These are phyloP conservation scores for Arthrobotrys pseudoclavata DNA, from an alignment of 2,329 filamentous ascomycete species.

Conservation along the genomic window DNA sequence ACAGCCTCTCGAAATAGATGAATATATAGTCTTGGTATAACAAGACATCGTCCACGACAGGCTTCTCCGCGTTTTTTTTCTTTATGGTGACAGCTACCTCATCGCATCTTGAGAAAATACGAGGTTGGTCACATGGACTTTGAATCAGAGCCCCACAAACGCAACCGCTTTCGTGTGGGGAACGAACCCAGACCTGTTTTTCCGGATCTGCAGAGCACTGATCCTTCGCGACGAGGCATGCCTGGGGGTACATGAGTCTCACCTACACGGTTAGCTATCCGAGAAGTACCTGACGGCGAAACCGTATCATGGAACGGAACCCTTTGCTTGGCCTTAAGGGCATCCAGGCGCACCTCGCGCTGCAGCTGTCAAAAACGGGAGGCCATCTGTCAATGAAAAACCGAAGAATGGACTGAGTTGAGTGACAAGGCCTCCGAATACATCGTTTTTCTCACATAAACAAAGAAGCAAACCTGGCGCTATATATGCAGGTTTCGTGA, in stretches of 20 bases:
- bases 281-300: conserved; percentile 4
- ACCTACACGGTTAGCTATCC: conserved; percentile 5
- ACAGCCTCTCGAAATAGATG: conserved; percentile 1
- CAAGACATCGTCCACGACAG: conserved; percentile 12
- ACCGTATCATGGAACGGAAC: conserved; percentile 2
- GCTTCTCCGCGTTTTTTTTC: conserved; percentile 1
- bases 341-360: neutral
- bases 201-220: conserved; percentile 10
- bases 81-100: conserved; percentile 4
- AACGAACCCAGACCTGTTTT: neutral
- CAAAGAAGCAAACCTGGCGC: neutral
- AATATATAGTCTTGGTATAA: neutral
- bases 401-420: neutral
- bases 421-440: no score
- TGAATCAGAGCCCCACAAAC: conserved; percentile 14
- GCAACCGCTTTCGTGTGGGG: conserved; percentile 21
- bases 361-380: neutral
- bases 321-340: neutral
- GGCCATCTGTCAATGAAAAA: neutral
- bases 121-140: conserved; percentile 43
- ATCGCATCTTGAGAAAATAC: conserved; percentile 34
- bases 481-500: neutral
- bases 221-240: neutral
- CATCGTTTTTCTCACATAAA: neutral
- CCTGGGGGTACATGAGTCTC: conserved; percentile 6